Base-by-base conservation (phyloP, 768 basidiomycete genomes). In the Rhodotorula diobovata region DNA sequence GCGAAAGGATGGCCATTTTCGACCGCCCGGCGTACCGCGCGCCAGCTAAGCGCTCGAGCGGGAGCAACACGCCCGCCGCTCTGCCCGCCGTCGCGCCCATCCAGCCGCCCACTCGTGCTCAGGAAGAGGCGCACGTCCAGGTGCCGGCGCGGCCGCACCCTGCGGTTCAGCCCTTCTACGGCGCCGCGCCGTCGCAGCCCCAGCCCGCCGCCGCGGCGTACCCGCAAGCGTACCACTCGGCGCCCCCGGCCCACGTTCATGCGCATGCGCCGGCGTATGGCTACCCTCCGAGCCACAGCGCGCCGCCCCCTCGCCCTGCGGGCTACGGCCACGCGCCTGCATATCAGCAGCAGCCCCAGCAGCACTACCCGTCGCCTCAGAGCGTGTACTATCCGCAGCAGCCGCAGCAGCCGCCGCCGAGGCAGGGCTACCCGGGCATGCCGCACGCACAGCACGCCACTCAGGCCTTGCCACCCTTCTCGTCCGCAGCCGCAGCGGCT, bases 1-100 rank as follows among this genome's bases (percentile, higher is more conserved):
- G 60, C 46, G 66, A 63, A 23, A 72, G 68, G 67, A 62, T 58
- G 12, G 66, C 61, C 9, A 61, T 48, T 5, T 45, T 68, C 43
- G 71, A 68, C 58, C 66, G 58, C 7, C 61, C 66, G 21, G 61
- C 51, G 28, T 67, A 72, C 56, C 57, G 18, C 37, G 61, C 63
- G 9, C 39, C 43, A 32, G 37, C 43, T 28, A 68, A 72, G 63
- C 48, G 58, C 30, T 9, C 37, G 39, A 45, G 35, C 56, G 51
- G n/a, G 4, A 14, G 11, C n/a, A 15, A 3, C 10, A n/a, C 51
- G 51, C 51, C 28, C 50, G 50, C 51, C n/a, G 51, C 48, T 28
- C 23, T 25, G 25, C 48, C 54, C 12, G 34, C 54, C 18, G n/a
- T 21, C 30, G 15, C 53, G 53, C 53, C 53, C 9, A 15, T 25